Evolutionary conservation across 1,284 basidiomycete species (phyloP), one percentile per base, ranked within the genome.

Genomic region (Ustilago nuda): DNA sequence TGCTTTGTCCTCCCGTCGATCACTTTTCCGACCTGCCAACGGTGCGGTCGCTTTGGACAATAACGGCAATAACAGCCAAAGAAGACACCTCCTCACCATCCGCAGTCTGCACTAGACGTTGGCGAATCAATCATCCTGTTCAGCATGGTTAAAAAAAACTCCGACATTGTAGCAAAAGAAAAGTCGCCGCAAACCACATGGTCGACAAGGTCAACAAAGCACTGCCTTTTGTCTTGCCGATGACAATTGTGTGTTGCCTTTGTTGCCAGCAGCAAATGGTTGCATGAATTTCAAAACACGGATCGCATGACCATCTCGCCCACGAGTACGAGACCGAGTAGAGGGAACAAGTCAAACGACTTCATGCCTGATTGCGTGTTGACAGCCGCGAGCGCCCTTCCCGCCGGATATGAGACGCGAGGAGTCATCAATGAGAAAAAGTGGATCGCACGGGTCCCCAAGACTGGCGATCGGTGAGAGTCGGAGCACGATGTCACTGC

Each of bases 281-380:
- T 32, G 48, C 48, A 30, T 30, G 48, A 50, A 45, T 30, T 23
- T 32, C 13, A 50, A 30, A 17, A 27, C 13, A 50, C 48, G 30
- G 48, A 50, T 50, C 48, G 48, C 48, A 50, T 50, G 32, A 30
- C n/a, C 5, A 32, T 30, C 4, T 27, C 6, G n/a, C 48, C 48
- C 23, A 23, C 23, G 2, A 23, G 23, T 23, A 50, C 48, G 48
- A 50, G 48, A 8, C 32, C 8, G 27, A 19, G 17, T 45, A 2
- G 43, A 19, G 27, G 9, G 27, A 17, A 23, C 23, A 27, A 30
- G 41, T 32, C 50, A 23, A 51, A 32, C 19, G 19, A 30, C 17
- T 33, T 35, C n/a, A 54, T 37, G 52, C 46, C 27, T 48, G 37
- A 54, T 61, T 54, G 52, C 59, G 41, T 61, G 9, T 17, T 61